Conservation (phyloP, 2,329 filamentous ascomycete species). For the Beauveria bassiana region DNA sequence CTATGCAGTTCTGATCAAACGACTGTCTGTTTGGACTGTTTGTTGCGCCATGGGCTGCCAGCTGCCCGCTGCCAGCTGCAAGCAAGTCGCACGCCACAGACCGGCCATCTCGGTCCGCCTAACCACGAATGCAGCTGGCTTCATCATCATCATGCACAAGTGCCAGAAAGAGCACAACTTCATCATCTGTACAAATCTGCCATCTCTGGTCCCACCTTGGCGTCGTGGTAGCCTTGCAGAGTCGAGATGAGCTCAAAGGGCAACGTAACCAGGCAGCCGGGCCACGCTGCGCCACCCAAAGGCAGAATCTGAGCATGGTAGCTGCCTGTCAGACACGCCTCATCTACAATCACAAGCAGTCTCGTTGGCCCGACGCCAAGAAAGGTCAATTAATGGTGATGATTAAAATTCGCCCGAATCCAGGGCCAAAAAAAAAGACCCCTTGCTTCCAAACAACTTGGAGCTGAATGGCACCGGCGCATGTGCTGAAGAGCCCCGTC, state of each 20-base stretch:
- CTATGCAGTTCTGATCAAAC: too few relatives aligned
- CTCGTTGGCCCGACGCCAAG: neutral
- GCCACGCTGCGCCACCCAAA: conserved; percentile 3
- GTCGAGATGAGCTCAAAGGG: neutral
- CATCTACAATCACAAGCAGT: neutral
- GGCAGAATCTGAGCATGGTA: neutral
- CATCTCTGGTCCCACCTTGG: neutral
- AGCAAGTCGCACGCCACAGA: too few relatives aligned
- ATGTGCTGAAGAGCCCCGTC: conserved; percentile 4
- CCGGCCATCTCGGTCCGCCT: neutral
- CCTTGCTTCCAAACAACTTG: neutral
- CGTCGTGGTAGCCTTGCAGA: neutral
- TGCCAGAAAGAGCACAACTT: neutral
- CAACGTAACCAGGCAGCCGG: conserved; percentile 3
- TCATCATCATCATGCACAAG: neutral
- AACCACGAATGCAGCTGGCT: neutral
- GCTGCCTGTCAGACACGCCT: neutral
- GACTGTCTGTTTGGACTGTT: neutral
- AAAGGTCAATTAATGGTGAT: neutral
- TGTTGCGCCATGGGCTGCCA: neutral
- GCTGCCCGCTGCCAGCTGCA: neutral
- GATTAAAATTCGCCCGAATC: neutral
- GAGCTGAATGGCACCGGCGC: neutral
- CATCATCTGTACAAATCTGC: neutral
- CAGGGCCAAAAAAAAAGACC: neutral